These are phyloP conservation scores for Aspergillus mulundensis DNA, from an alignment of 495 filamentous ascomycete genomes.

Conservation along the genomic window DNA sequence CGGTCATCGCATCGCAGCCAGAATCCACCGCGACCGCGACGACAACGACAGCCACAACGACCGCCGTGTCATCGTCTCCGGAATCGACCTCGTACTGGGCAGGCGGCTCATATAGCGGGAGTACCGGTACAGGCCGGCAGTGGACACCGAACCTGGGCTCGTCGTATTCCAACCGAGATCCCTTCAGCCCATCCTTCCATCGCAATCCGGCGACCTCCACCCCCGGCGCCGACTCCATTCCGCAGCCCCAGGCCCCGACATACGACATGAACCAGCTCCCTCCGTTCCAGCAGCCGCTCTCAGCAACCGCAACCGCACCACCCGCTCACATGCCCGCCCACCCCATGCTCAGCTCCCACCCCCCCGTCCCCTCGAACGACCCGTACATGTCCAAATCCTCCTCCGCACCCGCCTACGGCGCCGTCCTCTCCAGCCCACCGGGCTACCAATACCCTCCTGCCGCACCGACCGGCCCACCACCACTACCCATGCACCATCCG, in stretches of 20 bases:
- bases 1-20: conserved; percentile 59
- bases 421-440: conserved; percentile 60
- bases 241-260: conserved; percentile 29
- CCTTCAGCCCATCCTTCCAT: conserved; percentile 54
- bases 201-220: conserved; percentile 51
- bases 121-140: conserved; percentile 38
- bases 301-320: conserved; percentile 17
- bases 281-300: conserved; percentile 53
- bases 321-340: conserved; percentile 31
- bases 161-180: conserved; percentile 37
- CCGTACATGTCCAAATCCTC: conserved; percentile 57
- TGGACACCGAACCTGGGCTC: conserved; percentile 32
- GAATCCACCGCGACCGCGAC: conserved; percentile 44
- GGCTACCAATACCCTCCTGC: conserved; percentile 43
- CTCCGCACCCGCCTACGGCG: conserved; percentile 53
- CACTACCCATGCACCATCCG: conserved; percentile 53
- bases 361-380: conserved; percentile 55
- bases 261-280: conserved; percentile 56
- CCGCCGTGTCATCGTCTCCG: conserved; percentile 23
- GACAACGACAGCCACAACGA: conserved; percentile 35
- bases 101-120: conserved; percentile 51
- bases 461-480: conserved; percentile 50
- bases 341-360: conserved; percentile 51
- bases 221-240: conserved; percentile 41
- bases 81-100: conserved; percentile 48